A percentile compares a stretch with the other conserved stretches of the same genome.
These are phyloP conservation scores for Handroanthus guayacan DNA, from an alignment of 257 asterid species.

Conservation along the genomic window DNA sequence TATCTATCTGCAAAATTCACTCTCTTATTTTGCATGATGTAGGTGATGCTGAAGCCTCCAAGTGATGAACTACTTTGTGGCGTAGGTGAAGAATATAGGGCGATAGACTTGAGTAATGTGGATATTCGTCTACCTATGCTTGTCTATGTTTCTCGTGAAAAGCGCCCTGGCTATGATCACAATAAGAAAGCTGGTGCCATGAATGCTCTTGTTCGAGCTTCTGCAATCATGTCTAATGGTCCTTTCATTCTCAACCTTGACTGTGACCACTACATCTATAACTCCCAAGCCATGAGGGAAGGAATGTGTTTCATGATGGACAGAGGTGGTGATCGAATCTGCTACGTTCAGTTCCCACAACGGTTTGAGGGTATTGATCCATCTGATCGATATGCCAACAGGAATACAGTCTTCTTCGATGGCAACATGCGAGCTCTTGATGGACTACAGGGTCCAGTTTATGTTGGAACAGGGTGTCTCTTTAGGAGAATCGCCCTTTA, in stretches of 20 bases:
- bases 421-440: constrained; percentile 73
- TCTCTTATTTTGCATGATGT: constrained; percentile 24
- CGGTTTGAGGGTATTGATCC: constrained; percentile 71
- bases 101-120: constrained; percentile 50
- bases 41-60: constrained; percentile 82
- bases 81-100: constrained; percentile 43
- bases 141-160: constrained; percentile 72
- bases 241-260: constrained; percentile 69
- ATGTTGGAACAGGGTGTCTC: constrained; percentile 69
- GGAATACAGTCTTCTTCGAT: constrained; percentile 64
- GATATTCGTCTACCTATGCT: constrained; percentile 74
- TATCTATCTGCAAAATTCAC: not conserved
- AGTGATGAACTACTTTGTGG: constrained; percentile 63
- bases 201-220: constrained; percentile 77
- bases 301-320: constrained; percentile 85
- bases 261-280: constrained; percentile 69
- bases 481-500: constrained; percentile 60
- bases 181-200: constrained; percentile 79
- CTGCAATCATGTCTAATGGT: constrained; percentile 77
- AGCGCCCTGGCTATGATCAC: constrained; percentile 74
- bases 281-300: constrained; percentile 69
- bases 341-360: constrained; percentile 74
- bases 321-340: constrained; percentile 65
- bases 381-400: constrained; percentile 65
- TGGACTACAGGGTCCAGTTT: constrained; percentile 70